Evolutionary conservation across 805 yeast genomes (phyloP).

Genomic region (Diddensiella santjacobensis): DNA sequence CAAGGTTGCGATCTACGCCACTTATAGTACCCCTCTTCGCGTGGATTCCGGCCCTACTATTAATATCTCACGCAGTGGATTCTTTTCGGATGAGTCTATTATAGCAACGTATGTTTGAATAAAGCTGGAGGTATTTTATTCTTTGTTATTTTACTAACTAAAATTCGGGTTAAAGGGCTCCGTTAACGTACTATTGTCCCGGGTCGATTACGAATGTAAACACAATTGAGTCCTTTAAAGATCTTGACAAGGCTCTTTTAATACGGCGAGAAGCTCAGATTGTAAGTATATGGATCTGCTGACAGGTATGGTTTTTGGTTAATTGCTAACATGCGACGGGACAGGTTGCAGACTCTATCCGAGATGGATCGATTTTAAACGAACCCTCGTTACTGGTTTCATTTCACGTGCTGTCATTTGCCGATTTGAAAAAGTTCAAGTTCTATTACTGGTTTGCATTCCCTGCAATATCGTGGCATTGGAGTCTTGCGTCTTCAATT

Average conservation of each 20-base stretch:
- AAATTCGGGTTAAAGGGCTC: too few relatives aligned
- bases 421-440: slow-evolving; percentile 84
- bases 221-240: slow-evolving; percentile 81
- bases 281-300: not conserved
- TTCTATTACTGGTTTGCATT: slow-evolving; percentile 88
- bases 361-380: slow-evolving; percentile 34
- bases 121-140: not conserved
- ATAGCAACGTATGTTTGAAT: slow-evolving; percentile 9
- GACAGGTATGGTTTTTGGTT: too few relatives aligned
- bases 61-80: not conserved
- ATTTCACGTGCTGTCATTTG: slow-evolving; percentile 61
- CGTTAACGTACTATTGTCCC: slow-evolving; percentile 30
- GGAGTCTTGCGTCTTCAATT: slow-evolving; percentile 34
- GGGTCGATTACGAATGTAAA: slow-evolving; percentile 62
- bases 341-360: slow-evolving; percentile 32
- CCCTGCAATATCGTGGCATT: slow-evolving; percentile 58
- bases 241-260: slow-evolving; percentile 56
- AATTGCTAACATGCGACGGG: too few relatives aligned
- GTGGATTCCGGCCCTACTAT: slow-evolving; percentile 36
- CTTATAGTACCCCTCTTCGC: slow-evolving; percentile 28
- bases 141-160: not conserved
- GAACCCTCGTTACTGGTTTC: slow-evolving; percentile 41
- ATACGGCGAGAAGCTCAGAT: slow-evolving; percentile 36
- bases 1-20: slow-evolving; percentile 42
- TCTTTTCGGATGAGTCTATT: not conserved